Conservation (phyloP, 2,329 filamentous ascomycete genomes). For the Pyrenophora graminea region DNA sequence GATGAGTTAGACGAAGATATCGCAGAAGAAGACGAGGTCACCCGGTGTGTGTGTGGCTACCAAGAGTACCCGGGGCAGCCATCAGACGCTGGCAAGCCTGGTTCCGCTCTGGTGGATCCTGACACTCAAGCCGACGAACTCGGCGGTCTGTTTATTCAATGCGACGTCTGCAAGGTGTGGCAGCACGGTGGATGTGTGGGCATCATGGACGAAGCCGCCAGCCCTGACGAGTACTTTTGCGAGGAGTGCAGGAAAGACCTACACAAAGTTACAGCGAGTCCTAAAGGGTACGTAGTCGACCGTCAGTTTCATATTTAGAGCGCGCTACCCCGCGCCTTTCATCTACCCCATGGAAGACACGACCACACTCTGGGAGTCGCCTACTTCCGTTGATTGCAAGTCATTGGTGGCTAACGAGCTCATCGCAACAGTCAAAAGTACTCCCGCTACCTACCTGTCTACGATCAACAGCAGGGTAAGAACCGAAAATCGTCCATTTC, state of each 20-base stretch:
- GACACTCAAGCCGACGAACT: constrained; percentile 67
- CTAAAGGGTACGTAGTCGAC: constrained; percentile 74
- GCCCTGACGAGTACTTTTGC: constrained; percentile 97
- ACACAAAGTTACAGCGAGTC: constrained; percentile 79
- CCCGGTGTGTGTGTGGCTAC: constrained; percentile 90
- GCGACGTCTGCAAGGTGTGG: constrained; percentile 97
- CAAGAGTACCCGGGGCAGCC: constrained; percentile 90
- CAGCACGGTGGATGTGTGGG: constrained; percentile 97
- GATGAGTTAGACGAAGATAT: constrained; percentile 67
- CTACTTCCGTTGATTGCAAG: neutral
- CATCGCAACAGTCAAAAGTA: constrained; percentile 58
- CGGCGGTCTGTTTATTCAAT: constrained; percentile 96
- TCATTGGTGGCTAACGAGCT: constrained; percentile 6
- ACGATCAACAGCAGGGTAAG: constrained; percentile 56
- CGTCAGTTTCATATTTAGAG: too few relatives aligned
- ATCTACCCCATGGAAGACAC: too few relatives aligned
- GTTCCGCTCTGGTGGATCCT: constrained; percentile 62
- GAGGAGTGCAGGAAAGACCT: constrained; percentile 91
- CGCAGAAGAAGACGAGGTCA: constrained; percentile 77
- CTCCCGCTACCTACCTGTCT: constrained; percentile 66
- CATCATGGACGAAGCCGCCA: constrained; percentile 90
- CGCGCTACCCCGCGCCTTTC: too few relatives aligned
- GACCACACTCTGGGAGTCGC: too few relatives aligned
- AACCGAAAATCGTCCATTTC: constrained; percentile 67
- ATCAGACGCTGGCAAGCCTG: constrained; percentile 59